Evolutionary conservation across 23 red algal species (phyloP).

Genomic region (Agarophyton chilense): DNA sequence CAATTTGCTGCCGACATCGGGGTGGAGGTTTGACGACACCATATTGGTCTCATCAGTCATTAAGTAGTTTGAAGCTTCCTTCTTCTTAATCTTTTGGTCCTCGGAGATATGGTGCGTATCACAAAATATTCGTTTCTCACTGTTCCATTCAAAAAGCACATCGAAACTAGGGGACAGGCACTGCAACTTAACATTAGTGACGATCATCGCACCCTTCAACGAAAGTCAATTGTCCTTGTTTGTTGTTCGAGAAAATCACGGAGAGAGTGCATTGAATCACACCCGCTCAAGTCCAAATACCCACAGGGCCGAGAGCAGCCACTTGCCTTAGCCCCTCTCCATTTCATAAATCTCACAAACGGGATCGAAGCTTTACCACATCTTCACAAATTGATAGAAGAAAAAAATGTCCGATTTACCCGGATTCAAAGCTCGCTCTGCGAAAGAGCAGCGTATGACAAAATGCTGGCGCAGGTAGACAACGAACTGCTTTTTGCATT

Average conservation of each 20-base stretch:
- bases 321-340: constrained; percentile 3
- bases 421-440: constrained; percentile 43
- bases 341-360: constrained; percentile 61
- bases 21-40: no score
- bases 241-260: background rate
- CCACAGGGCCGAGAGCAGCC: background rate
- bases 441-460: constrained; percentile 41
- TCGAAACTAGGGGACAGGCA: background rate
- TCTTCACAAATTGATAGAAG: background rate
- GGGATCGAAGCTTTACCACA: constrained; percentile 45
- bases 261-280: background rate
- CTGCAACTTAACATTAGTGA: background rate
- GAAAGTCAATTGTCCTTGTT: background rate
- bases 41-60: no score
- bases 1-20: no score
- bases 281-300: background rate
- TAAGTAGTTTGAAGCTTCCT: no score
- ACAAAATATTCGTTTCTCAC: background rate
- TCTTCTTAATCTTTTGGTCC: no score
- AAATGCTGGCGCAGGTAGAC: constrained; percentile 32
- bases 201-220: background rate
- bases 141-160: background rate
- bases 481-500: constrained; percentile 48
- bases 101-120: background rate
- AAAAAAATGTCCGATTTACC: constrained; percentile 35